These are phyloP conservation scores for Yarrowia keelungensis DNA, from an alignment of 805 yeast genomes.

Conservation along the genomic window DNA sequence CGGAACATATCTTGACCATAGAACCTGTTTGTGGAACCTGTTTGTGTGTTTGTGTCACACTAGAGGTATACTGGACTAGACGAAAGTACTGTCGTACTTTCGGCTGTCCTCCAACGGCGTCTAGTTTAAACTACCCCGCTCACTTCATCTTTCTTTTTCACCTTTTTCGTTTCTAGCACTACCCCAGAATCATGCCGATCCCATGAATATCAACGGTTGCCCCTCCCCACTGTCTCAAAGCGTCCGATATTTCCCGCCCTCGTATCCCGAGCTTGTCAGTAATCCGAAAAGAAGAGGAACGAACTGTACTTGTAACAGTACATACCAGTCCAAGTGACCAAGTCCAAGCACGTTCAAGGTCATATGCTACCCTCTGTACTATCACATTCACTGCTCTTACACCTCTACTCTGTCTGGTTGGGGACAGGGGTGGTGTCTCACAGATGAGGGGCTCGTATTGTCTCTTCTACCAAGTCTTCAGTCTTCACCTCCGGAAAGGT, in stretches of 20 bases:
- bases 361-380: neutral
- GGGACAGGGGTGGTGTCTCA: conserved; percentile 28
- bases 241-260: conserved; percentile 4
- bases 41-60: too few species aligned
- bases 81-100: too few species aligned
- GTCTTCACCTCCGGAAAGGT: too few species aligned
- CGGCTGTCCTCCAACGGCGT: neutral
- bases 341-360: too few species aligned
- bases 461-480: neutral
- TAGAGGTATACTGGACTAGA: too few species aligned
- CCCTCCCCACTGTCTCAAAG: conserved; percentile 3
- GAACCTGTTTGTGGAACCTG: too few species aligned
- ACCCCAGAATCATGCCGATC: conserved; percentile 23
- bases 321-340: too few species aligned
- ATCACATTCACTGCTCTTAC: neutral
- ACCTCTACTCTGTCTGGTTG: conserved; percentile 4
- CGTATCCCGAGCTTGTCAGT: neutral
- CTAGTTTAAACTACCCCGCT: conserved; percentile 5
- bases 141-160: neutral
- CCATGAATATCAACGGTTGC: conserved; percentile 13
- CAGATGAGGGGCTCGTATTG: conserved; percentile 22
- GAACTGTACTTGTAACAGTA: too few species aligned
- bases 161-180: neutral
- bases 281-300: too few species aligned
- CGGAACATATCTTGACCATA: too few species aligned